phyloP scores from a whole-genome alignment of 2,329 filamentous ascomycete genomes.

The Diaporthe nobilis region DNA sequence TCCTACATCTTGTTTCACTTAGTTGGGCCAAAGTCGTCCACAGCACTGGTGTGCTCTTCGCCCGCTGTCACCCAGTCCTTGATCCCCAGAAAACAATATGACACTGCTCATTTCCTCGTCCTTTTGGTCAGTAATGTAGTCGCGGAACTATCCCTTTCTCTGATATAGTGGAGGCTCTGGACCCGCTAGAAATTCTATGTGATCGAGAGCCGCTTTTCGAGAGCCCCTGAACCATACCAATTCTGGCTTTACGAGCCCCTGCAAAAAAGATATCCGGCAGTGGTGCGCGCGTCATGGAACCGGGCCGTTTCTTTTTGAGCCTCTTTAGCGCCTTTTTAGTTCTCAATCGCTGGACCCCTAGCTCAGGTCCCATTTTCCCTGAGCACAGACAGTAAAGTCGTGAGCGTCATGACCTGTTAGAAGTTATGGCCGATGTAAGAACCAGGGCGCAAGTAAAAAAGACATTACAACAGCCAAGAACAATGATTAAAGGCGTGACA shows the following conservation, averaged over 20 bases:
- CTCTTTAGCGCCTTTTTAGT: constrained; percentile 1
- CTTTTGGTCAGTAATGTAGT: no score
- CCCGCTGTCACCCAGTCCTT: no score
- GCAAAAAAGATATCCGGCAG: background rate
- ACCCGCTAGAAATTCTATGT: background rate
- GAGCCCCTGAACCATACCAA: constrained; percentile 8
- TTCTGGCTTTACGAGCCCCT: background rate
- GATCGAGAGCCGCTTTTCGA: background rate
- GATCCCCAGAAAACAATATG: no score
- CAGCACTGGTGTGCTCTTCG: no score
- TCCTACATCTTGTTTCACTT: no score
- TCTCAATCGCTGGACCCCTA: background rate
- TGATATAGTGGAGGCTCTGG: no score
- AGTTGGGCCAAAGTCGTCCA: background rate
- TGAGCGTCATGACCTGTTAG: constrained; percentile 11
- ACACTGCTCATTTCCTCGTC: no score
- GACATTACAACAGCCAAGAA: background rate
- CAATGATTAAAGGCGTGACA: background rate
- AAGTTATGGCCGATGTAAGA: background rate
- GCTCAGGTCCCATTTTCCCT: background rate
- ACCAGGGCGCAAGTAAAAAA: background rate
- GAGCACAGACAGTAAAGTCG: constrained; percentile 19
- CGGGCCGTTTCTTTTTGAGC: background rate
- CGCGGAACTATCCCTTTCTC: no score
- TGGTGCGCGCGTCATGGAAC: constrained; percentile 10